Conservation (phyloP, 345 rosid species). For the Orychophragmus violaceus region DNA sequence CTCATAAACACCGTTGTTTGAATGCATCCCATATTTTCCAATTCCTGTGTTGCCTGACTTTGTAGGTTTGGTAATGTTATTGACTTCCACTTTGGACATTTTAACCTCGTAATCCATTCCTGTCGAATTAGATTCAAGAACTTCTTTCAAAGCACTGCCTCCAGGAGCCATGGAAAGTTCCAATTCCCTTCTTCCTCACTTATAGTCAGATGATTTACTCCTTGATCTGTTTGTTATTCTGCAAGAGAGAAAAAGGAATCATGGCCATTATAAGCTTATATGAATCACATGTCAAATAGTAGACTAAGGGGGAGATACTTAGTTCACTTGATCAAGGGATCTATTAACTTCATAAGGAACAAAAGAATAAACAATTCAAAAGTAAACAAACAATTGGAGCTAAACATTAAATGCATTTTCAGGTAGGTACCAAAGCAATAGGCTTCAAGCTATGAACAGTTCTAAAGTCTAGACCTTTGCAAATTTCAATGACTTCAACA, state of each 20-base stretch:
- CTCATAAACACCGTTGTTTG: conserved; percentile 63
- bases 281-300: not conserved
- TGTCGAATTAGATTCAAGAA: conserved; percentile 42
- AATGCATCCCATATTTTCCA: conserved; percentile 48
- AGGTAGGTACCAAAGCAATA: conserved; percentile 9
- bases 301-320: conserved; percentile 1
- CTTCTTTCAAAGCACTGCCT: conserved; percentile 58
- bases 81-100: conserved; percentile 37
- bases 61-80: conserved; percentile 41
- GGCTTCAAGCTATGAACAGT: conserved; percentile 23
- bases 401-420: conserved; percentile 26
- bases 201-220: not conserved
- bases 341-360: conserved; percentile 6
- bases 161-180: conserved; percentile 46
- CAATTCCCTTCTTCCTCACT: not conserved
- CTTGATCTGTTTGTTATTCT: conserved; percentile 8
- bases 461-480: conserved; percentile 18
- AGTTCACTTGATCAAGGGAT: conserved; percentile 8
- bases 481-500: conserved; percentile 15
- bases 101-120: conserved; percentile 45
- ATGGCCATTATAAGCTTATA: not conserved
- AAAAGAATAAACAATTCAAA: not conserved
- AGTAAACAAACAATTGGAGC: conserved; percentile 2
- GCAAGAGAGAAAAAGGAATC: not conserved
- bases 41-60: conserved; percentile 42